Conservation (phyloP, 2,329 filamentous ascomycete species). For the Neocucurbitaria cava region DNA sequence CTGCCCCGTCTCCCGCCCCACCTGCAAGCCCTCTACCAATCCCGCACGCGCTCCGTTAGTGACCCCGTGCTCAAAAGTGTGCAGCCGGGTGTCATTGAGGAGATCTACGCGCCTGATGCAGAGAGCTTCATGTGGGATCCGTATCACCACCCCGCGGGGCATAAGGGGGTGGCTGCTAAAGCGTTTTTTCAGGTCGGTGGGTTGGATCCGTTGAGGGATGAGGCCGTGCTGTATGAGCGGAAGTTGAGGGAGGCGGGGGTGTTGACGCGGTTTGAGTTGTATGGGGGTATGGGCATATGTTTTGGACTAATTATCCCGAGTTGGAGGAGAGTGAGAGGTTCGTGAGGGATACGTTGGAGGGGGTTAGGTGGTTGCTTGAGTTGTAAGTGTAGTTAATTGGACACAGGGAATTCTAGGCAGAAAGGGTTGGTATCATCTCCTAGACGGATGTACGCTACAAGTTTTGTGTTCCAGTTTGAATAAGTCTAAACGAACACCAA, state of each 20-base stretch:
- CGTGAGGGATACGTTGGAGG: constrained; percentile 35
- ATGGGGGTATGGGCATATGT: constrained; percentile 54
- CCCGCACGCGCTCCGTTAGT: constrained; percentile 35
- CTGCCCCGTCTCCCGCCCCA: constrained; percentile 49
- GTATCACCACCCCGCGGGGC: constrained; percentile 42
- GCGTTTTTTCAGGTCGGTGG: constrained; percentile 59
- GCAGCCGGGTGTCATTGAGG: constrained; percentile 14
- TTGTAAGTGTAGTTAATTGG: background rate
- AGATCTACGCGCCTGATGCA: constrained; percentile 35
- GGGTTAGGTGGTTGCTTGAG: constrained; percentile 41
- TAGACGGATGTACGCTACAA: too few relatives aligned
- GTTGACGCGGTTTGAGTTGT: constrained; percentile 52
- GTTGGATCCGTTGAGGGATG: constrained; percentile 58
- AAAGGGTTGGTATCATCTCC: too few relatives aligned
- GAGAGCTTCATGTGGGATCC: constrained; percentile 41
- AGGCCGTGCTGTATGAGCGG: constrained; percentile 57
- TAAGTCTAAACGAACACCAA: too few relatives aligned
- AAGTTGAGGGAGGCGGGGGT: constrained; percentile 47
- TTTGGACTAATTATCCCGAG: constrained; percentile 46
- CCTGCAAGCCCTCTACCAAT: constrained; percentile 53
- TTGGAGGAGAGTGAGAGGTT: constrained; percentile 30
- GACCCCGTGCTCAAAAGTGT: constrained; percentile 35
- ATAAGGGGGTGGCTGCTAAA: constrained; percentile 52
- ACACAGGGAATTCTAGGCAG: too few relatives aligned
- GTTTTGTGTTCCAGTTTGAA: too few relatives aligned